Base-by-base conservation (phyloP, 495 filamentous ascomycete species). In the Podospora pseudoanserina region DNA sequence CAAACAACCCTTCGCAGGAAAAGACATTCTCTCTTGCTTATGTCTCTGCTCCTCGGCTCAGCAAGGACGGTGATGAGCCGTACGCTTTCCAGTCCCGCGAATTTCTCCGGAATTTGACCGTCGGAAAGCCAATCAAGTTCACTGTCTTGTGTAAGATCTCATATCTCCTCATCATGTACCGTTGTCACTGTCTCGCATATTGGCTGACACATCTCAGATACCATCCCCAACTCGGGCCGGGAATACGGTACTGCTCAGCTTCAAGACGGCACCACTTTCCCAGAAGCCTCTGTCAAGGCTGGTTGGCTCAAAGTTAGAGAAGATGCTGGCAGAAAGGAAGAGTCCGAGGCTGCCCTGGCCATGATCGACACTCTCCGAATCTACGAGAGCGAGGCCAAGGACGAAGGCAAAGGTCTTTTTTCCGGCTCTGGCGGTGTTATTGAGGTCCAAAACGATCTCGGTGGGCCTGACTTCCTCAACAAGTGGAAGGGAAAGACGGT, bases 21-120 rank as follows among this genome's bases (percentile, higher is more conserved):
- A 89, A 91, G 69, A 90, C 85, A 53, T 85, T 99, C 63, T 96
- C 92, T 69, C 82, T 99, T 63, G 94, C 96, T 62, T 98, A 90
- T 81, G 91, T 97, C 65, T 90, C 91, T 59, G 92, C 92, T 18
- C 96, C 96, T 0, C 88, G 92, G 71, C 77, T 98, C 72, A 88
- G 86, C 81, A 88, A 90, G 76, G 96, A 98, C 68, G 93, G 91
- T 66, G 94, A 98, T 71, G 94, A 98, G 87, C 87, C 90, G 20
- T 94, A 88, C 71, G 94, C 90, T 54, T 98, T 97, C 78, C 89
- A 93, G 79, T 96, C 96, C 57, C 91, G 96, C 65, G 95, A 99
- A 75, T 94, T 90, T 76, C 86, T 98, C 39, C 88, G 96, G 66
- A 88, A 90, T 61, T 80, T 92, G 56, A 82, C 90, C 9, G 92